A percentile compares a stretch with the other conserved stretches of the same genome.
Evolutionary conservation across 2,329 filamentous ascomycete genomes (phyloP).

Genomic region (Cercospora sp.): DNA sequence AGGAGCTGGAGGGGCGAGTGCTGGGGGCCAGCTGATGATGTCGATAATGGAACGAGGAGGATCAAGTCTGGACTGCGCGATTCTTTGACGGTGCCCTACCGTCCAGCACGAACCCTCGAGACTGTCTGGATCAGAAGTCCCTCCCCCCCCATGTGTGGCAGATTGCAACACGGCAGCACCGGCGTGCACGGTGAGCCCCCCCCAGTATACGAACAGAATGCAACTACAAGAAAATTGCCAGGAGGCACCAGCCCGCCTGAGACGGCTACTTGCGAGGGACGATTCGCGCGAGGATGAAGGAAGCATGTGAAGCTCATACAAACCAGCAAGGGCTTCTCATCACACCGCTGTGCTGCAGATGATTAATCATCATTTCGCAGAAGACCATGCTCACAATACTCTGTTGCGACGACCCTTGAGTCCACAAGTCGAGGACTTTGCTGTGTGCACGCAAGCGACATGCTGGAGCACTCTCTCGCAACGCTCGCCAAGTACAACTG

Average conservation of each 20-base stretch:
- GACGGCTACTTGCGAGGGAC: neutral
- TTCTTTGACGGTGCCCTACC: neutral
- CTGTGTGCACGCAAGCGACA: neutral
- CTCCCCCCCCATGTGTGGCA: neutral
- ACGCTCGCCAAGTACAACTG: neutral
- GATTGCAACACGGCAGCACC: neutral
- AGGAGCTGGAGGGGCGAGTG: constrained; percentile 19
- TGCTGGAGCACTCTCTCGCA: neutral
- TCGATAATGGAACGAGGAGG: neutral
- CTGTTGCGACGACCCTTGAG: neutral
- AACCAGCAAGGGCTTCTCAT: neutral
- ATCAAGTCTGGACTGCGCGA: neutral
- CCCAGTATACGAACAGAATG: neutral
- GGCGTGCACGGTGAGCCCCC: neutral
- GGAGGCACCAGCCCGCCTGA: neutral
- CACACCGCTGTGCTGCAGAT: neutral
- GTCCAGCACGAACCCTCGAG: neutral
- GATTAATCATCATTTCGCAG: neutral
- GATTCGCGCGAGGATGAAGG: neutral
- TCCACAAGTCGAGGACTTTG: neutral
- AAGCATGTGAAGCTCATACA: neutral
- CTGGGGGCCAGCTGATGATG: constrained; percentile 4
- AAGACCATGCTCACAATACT: neutral
- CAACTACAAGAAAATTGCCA: neutral
- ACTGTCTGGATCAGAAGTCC: neutral